Percentiles rank a stretch among this genome's conserved stretches.
phyloP scores from a whole-genome alignment of 768 basidiomycete genomes.

The Coprinopsis sp. region DNA sequence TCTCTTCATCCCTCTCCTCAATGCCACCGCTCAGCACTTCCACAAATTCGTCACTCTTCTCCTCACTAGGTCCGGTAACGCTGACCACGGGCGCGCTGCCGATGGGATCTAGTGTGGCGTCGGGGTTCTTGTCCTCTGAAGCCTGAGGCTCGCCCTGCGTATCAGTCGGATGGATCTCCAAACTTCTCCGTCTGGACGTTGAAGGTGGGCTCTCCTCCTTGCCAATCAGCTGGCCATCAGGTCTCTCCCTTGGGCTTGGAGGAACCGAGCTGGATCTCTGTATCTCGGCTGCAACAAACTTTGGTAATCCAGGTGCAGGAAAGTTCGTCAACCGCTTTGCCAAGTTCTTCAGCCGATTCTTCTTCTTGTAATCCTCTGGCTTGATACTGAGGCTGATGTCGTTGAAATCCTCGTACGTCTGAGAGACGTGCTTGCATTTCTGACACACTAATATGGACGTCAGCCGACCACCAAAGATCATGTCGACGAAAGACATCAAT shows the following conservation, averaged over 20 bases:
- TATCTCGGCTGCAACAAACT: no score
- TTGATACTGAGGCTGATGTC: slow-evolving; percentile 90
- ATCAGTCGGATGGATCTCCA: slow-evolving; percentile 10
- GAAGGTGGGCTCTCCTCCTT: slow-evolving; percentile 8
- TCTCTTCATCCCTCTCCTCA: slow-evolving; percentile 3
- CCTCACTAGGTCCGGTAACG: neutral
- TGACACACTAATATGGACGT: slow-evolving; percentile 93
- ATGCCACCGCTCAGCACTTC: neutral
- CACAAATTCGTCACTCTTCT: neutral
- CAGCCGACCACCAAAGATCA: slow-evolving; percentile 85
- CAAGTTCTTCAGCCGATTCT: slow-evolving; percentile 71
- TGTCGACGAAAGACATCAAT: slow-evolving; percentile 75
- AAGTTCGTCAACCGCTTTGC: slow-evolving; percentile 57
- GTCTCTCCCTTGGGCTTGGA: slow-evolving; percentile 12
- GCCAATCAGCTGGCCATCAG: slow-evolving; percentile 11
- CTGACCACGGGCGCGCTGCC: neutral
- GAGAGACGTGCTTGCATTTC: slow-evolving; percentile 88
- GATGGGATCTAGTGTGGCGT: neutral
- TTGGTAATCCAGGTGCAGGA: slow-evolving; percentile 13
- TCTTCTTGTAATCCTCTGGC: slow-evolving; percentile 72
- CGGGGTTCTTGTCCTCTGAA: neutral
- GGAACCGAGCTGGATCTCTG: slow-evolving; percentile 14
- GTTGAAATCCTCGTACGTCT: slow-evolving; percentile 90
- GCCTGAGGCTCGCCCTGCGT: neutral
- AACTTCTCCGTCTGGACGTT: slow-evolving; percentile 10